These are phyloP conservation scores for Trichoderma breve DNA, from an alignment of 2,329 filamentous ascomycete genomes.

Conservation along the genomic window DNA sequence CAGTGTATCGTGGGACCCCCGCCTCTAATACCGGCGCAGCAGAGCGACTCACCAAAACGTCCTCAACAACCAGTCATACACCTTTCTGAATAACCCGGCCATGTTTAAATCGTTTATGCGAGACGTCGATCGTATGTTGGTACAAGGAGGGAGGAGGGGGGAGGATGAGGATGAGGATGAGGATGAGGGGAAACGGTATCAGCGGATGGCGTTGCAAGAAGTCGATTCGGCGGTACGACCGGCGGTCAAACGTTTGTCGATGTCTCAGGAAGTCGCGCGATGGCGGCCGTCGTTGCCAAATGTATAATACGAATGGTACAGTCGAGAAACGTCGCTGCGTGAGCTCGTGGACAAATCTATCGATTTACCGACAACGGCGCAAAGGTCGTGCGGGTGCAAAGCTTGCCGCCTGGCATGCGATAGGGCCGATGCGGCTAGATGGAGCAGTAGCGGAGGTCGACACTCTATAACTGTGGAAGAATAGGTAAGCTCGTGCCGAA, in stretches of 20 bases:
- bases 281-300: background rate
- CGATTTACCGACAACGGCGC: slow-evolving; percentile 6
- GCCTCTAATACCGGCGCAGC: background rate
- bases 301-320: background rate
- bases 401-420: slow-evolving; percentile 16
- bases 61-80: slow-evolving; percentile 98
- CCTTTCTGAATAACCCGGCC: slow-evolving; percentile 86
- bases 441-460: slow-evolving; percentile 6
- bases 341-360: slow-evolving; percentile 7
- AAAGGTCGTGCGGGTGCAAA: slow-evolving; percentile 13
- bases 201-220: background rate
- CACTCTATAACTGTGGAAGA: background rate
- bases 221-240: slow-evolving; percentile 5
- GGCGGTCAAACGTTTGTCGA: slow-evolving; percentile 4
- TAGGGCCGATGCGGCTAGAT: slow-evolving; percentile 7
- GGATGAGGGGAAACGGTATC: background rate
- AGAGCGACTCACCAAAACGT: slow-evolving; percentile 79
- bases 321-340: background rate
- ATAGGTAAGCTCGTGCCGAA: slow-evolving; percentile 17
- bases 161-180: background rate
- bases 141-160: background rate
- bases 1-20: background rate
- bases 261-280: slow-evolving; percentile 17
- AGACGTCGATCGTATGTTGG: slow-evolving; percentile 1
- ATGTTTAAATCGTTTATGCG: slow-evolving; percentile 49